These are phyloP conservation scores for Hypholoma fasciculare DNA, from an alignment of 768 basidiomycete genomes.

Conservation along the genomic window DNA sequence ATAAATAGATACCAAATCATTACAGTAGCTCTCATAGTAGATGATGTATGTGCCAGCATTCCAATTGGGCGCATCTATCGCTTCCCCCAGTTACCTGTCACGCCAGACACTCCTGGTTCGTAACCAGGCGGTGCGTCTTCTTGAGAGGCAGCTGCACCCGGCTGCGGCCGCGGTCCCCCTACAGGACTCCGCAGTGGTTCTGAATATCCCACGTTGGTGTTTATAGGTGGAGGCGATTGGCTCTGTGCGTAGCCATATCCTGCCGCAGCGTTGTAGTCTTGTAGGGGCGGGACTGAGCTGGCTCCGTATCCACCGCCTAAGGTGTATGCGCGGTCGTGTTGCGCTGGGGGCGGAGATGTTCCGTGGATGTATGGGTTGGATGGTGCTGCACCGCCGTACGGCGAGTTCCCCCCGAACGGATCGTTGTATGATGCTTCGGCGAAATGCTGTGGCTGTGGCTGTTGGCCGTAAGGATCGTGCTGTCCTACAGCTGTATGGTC, in stretches of 20 bases:
- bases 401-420: slow-evolving; percentile 35
- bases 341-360: slow-evolving; percentile 22
- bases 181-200: slow-evolving; percentile 36
- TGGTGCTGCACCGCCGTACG: slow-evolving; percentile 16
- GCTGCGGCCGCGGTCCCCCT: slow-evolving; percentile 41
- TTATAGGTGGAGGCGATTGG: slow-evolving; percentile 36
- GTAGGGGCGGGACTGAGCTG: slow-evolving; percentile 43
- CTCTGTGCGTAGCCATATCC: slow-evolving; percentile 18
- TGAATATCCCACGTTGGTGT: slow-evolving; percentile 31
- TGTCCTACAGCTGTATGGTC: slow-evolving; percentile 55
- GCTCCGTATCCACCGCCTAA: slow-evolving; percentile 58
- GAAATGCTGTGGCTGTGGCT: slow-evolving; percentile 25
- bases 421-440: slow-evolving; percentile 29
- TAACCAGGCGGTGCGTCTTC: slow-evolving; percentile 69
- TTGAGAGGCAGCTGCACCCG: slow-evolving; percentile 30
- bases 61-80: slow-evolving; percentile 11
- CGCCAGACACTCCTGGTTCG: slow-evolving; percentile 50
- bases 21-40: too few relatives aligned
- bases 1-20: slow-evolving; percentile 12
- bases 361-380: slow-evolving; percentile 28
- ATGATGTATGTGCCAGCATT: too few relatives aligned
- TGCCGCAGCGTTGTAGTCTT: slow-evolving; percentile 24
- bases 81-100: slow-evolving; percentile 57
- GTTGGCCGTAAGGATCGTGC: slow-evolving; percentile 42
- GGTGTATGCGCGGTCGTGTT: slow-evolving; percentile 53